A percentile compares a stretch with the other conserved stretches of the same genome.
Evolutionary conservation across 23 red algal genomes (phyloP).

Genomic region (Chondrus crispus): DNA sequence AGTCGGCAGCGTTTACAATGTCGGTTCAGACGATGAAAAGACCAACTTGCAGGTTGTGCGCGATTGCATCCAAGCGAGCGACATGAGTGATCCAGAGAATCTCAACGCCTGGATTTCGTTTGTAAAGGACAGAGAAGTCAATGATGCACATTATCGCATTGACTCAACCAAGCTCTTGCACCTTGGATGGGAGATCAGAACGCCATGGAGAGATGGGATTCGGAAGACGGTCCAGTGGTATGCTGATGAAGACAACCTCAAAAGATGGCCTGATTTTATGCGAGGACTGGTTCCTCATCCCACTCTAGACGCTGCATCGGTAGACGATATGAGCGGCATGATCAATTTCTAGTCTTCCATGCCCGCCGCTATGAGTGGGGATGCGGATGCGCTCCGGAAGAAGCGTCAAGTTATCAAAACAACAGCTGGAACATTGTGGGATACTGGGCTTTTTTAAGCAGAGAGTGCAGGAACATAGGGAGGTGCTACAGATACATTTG

Average conservation of each 20-base stretch:
- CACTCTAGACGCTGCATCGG: conserved; percentile 17
- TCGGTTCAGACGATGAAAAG: conserved; percentile 86
- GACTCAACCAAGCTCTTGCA: conserved; percentile 79
- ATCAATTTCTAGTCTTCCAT: not conserved
- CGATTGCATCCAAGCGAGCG: conserved; percentile 68
- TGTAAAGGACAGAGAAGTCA: conserved; percentile 83
- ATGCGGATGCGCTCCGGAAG: too few relatives aligned
- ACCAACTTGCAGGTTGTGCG: conserved; percentile 81
- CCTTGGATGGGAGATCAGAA: conserved; percentile 77
- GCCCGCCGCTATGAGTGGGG: too few relatives aligned
- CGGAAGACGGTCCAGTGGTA: conserved; percentile 72
- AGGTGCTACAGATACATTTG: too few relatives aligned
- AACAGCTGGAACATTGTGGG: too few relatives aligned
- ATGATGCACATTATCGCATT: conserved; percentile 87
- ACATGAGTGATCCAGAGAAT: not conserved
- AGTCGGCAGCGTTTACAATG: conserved; percentile 89
- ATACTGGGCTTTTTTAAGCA: too few relatives aligned
- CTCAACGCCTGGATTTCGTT: conserved; percentile 60
- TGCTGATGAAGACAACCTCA: conserved; percentile 44
- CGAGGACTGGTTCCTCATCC: conserved; percentile 81
- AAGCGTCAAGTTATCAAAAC: too few relatives aligned
- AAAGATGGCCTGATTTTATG: conserved; percentile 67
- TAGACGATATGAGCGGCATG: too few relatives aligned
- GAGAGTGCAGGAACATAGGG: too few relatives aligned
- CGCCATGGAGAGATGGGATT: conserved; percentile 75